phyloP scores from a whole-genome alignment of 345 rosid species.

The Odontarrhena argentea region DNA sequence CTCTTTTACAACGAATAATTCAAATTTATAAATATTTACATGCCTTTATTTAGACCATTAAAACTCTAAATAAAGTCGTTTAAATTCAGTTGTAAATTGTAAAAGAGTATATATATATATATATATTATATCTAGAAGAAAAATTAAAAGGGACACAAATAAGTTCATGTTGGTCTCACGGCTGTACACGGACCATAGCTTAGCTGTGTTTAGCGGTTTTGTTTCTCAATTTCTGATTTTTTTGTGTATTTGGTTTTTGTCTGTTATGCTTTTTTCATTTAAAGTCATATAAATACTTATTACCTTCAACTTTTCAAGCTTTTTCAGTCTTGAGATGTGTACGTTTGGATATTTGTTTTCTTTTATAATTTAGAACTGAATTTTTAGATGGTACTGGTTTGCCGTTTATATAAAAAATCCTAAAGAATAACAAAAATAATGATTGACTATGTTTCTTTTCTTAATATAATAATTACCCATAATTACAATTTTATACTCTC shows the following conservation, averaged over 20 bases:
- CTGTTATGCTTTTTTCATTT: conserved; percentile 17
- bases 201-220: conserved; percentile 35
- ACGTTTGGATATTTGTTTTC: conserved; percentile 1
- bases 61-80: not conserved
- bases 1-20: not conserved
- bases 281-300: not conserved
- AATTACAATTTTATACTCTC: too few species aligned
- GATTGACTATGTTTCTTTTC: not conserved
- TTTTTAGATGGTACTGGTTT: not conserved
- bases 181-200: conserved; percentile 21
- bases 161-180: conserved; percentile 23
- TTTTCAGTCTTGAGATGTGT: conserved; percentile 13
- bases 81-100: not conserved
- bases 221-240: conserved; percentile 15
- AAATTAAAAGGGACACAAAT: not conserved
- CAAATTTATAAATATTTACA: not conserved
- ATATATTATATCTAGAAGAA: too few species aligned
- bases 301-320: not conserved
- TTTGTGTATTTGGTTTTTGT: not conserved
- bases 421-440: not conserved
- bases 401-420: too few species aligned
- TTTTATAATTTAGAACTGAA: not conserved
- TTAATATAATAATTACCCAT: not conserved
- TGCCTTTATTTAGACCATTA: not conserved
- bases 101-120: too few species aligned